These are phyloP conservation scores for Malania oleifera DNA, from an alignment of 164 flowering plant species.

Conservation along the genomic window DNA sequence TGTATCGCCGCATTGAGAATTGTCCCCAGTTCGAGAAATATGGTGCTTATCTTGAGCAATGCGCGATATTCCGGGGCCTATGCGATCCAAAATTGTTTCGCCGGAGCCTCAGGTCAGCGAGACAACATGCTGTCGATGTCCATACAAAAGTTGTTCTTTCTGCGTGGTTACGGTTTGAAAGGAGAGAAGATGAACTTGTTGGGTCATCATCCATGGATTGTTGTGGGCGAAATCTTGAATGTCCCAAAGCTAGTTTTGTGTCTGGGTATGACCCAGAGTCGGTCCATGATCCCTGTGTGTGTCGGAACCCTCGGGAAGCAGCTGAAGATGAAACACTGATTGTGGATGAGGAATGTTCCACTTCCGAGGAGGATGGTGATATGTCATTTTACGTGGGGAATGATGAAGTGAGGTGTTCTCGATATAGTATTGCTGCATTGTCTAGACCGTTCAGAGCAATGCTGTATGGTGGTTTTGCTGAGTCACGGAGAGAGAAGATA, in stretches of 20 bases:
- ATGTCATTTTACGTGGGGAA: conserved; percentile 44
- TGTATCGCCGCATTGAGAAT: conserved; percentile 39
- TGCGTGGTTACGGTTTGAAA: conserved; percentile 76
- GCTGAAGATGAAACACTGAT: neutral
- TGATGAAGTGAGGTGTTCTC: conserved; percentile 52
- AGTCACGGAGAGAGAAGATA: conserved; percentile 46
- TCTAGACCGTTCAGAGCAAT: conserved; percentile 59
- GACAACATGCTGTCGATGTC: conserved; percentile 58
- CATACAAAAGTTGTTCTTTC: conserved; percentile 71
- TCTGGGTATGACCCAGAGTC: conserved; percentile 48
- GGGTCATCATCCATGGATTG: conserved; percentile 41
- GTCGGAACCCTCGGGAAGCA: conserved; percentile 14
- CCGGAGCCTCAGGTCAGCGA: conserved; percentile 50
- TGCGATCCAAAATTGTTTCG: conserved; percentile 67
- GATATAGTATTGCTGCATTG: conserved; percentile 52
- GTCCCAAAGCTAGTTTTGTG: conserved; percentile 49
- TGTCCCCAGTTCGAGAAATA: conserved; percentile 37
- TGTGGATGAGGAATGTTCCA: conserved; percentile 22
- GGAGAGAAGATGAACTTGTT: conserved; percentile 72
- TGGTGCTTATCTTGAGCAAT: conserved; percentile 47
- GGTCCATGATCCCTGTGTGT: conserved; percentile 33
- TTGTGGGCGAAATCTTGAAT: conserved; percentile 39
- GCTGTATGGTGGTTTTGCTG: conserved; percentile 65
- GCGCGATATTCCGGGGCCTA: conserved; percentile 43
- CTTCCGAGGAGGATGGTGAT: conserved; percentile 35